Evolutionary conservation across 306 rosid genomes (phyloP).

Genomic region (Glycine tomentella): DNA sequence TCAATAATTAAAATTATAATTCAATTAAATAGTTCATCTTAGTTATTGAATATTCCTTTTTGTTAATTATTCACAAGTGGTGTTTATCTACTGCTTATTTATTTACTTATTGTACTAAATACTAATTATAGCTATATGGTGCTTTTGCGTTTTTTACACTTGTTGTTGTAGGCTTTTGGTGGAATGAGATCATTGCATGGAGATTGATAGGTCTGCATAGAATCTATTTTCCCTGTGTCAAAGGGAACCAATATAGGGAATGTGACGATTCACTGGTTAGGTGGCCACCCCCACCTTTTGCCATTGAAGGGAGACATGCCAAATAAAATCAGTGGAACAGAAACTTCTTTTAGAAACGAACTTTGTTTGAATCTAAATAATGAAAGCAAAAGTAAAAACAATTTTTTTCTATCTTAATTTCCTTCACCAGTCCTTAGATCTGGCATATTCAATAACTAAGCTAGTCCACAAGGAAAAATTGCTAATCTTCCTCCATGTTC

Average conservation of each 20-base stretch:
- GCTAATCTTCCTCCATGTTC: slow-evolving; percentile 17
- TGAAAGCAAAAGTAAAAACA: slow-evolving; percentile 31
- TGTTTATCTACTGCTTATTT: neutral
- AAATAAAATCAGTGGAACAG: neutral
- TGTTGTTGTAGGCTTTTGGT: slow-evolving; percentile 13
- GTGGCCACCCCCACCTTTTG: slow-evolving; percentile 20
- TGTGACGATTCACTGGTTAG: neutral
- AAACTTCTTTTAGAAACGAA: slow-evolving; percentile 8
- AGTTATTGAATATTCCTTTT: neutral
- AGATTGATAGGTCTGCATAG: neutral
- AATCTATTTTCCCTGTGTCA: neutral
- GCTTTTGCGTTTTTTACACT: neutral
- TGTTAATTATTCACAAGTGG: no score
- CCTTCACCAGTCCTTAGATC: slow-evolving; percentile 12
- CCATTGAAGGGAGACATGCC: neutral
- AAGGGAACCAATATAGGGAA: slow-evolving; percentile 35
- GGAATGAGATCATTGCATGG: slow-evolving; percentile 1
- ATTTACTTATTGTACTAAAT: neutral
- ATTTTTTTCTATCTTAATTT: slow-evolving; percentile 13
- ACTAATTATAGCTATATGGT: neutral
- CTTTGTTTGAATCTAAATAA: slow-evolving; percentile 45
- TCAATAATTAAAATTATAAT: neutral
- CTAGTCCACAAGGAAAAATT: slow-evolving; percentile 20
- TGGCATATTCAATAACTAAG: slow-evolving; percentile 15
- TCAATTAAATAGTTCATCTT: neutral